Evolutionary conservation across 768 basidiomycete genomes (phyloP), one percentile per base, ranked within the genome.

Genomic region (Multifurca ochricompacta): DNA sequence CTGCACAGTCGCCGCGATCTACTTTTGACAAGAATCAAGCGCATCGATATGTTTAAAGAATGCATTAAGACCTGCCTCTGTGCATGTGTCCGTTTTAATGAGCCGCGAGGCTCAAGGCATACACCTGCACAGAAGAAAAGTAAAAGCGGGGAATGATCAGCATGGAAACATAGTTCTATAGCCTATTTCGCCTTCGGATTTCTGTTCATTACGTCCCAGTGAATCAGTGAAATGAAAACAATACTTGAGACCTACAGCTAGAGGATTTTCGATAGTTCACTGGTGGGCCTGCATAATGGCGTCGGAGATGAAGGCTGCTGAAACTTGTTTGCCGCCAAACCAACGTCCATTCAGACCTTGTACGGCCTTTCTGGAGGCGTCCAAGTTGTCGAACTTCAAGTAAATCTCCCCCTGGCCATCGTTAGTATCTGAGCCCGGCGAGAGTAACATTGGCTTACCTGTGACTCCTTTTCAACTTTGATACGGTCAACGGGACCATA

Each of bases 321-420:
- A 80, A 54, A 96, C 81, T 70, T 88, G 85, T 70, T 85, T 85
- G 56, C 93, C 93, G 56, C 91, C 92, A 66, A 99, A 99, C 89
- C 91, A 98, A 56, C 96, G 87, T 48, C 93, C 91, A 62, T 96
- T 93, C 51, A 99, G 79, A 63, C 91, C 90, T 69, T 89, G 82
- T 42, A 96, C 73, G 35, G 94, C 90, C 54, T 83, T 80, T 66
- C 84, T 85, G 30, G 96, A 91, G 10, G 80, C 74, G 2, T 91
- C 90, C 55, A 92, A 72, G 23, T 76, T 68, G 54, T 81, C 79
- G 64, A 98, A 97, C 71, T 95, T 91, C 68, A 98, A 77, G 69
- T 96, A 98, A 45, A 99, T 96, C 71, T 99, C 93, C 64, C 96
- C 95, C 91, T 97, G 64, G 21, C 31, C 14, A 19, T 16, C 18